Base-by-base conservation (phyloP, 768 basidiomycete genomes). In the Lyophyllum decastes region DNA sequence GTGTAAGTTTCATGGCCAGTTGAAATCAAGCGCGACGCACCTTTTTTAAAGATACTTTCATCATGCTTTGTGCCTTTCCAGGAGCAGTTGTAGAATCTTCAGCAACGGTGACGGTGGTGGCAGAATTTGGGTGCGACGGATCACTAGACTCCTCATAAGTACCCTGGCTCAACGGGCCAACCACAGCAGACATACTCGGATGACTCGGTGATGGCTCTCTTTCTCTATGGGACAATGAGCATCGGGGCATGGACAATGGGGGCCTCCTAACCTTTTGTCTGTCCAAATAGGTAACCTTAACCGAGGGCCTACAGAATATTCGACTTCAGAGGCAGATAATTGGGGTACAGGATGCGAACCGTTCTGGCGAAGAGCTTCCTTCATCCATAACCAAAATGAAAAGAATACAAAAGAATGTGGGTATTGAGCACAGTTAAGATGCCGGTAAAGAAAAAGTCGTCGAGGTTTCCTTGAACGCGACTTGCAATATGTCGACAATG, bases 251-350 rank as follows among this genome's bases (percentile, higher is more conserved):
- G 43, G 26, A 57, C 40, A 55, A 52, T 55, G 52, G 14, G 46
- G 48, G 59, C 24, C 19, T 49, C 12, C 44, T 45, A 61, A 72
- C 74, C 71, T 76, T 76, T 66, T 69, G 70, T 64, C 70, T 68
- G 46, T 69, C 71, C 60, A 71, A 65, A 62, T 76, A 73, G 5
- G 73, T 75, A 43, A 67, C 56, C 57, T 68, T 73, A 22, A 68
- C 67, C 7, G 53, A 49, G 49, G 57, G 61, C 55, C 59, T 61
- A 26, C n/a, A 22, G 60, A 44, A 47, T 38, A 27, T 40, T 54
- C 19, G 61, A 22, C 27, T 26, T 47, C 25, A 41, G 16, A 22
- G 14, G 19, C 30, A n/a, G 55, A 38, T 41, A 14, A 2, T 17
- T 17, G 3, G n/a, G 45, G 44, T 12, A 26, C 25, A 21, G 3